Evolutionary conservation across 805 yeast species (phyloP).

Genomic region (Yarrowia sp.): DNA sequence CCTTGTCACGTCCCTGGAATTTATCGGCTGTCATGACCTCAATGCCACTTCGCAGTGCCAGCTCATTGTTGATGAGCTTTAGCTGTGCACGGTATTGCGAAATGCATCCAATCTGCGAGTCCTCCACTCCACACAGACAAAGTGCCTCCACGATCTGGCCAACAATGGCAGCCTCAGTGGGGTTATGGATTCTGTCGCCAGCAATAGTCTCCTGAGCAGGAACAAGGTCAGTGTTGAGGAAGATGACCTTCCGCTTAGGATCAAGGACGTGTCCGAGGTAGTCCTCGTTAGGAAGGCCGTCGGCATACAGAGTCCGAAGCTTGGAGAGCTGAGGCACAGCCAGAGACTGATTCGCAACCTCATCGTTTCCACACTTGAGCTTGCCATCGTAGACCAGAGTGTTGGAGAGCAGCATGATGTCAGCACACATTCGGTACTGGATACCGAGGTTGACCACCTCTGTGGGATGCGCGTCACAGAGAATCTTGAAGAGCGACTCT

Average conservation of each 20-base stretch:
- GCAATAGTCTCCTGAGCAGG: constrained; percentile 54
- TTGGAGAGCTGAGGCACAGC: constrained; percentile 43
- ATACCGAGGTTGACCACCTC: constrained; percentile 72
- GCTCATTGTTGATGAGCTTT: constrained; percentile 43
- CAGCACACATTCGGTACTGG: constrained; percentile 92
- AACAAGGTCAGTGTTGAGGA: constrained; percentile 72
- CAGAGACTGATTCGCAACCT: constrained; percentile 60
- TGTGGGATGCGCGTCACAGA: constrained; percentile 71
- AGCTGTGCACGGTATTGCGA: constrained; percentile 85
- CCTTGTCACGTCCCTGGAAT: constrained; percentile 94
- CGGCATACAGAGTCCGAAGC: constrained; percentile 31
- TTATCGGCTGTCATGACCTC: constrained; percentile 92
- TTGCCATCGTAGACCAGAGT: constrained; percentile 71
- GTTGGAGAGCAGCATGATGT: constrained; percentile 81
- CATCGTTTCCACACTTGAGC: constrained; percentile 68
- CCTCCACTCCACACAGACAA: constrained; percentile 56
- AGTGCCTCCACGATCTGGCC: constrained; percentile 61
- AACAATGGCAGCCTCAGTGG: constrained; percentile 66
- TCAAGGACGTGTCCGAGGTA: constrained; percentile 64
- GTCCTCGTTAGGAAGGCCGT: constrained; percentile 28
- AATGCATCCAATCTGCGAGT: constrained; percentile 74
- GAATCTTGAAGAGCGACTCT: constrained; percentile 67
- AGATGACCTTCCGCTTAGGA: constrained; percentile 58
- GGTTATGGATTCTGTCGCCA: constrained; percentile 72
- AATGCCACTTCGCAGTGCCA: constrained; percentile 44